These are phyloP conservation scores for Penicillium sp. DNA, from an alignment of 2,329 filamentous ascomycete genomes.

Conservation along the genomic window DNA sequence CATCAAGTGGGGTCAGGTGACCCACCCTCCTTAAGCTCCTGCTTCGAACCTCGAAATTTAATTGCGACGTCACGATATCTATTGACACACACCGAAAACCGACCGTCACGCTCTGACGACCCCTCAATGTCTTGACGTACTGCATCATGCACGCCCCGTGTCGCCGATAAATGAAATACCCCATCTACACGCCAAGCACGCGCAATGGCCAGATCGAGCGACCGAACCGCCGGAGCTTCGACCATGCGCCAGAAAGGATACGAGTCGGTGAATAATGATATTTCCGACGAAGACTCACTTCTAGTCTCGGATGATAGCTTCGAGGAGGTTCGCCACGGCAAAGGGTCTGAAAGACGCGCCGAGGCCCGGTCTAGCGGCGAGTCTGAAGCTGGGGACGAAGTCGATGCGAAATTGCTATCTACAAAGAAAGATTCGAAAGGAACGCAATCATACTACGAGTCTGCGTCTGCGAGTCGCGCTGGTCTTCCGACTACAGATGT, in stretches of 20 bases:
- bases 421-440: background rate
- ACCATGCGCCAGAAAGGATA: conserved; percentile 8
- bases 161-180: background rate
- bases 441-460: background rate
- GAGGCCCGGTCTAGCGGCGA: conserved; percentile 7
- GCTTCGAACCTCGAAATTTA: background rate
- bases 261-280: conserved; percentile 6
- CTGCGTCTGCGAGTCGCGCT: conserved; percentile 3
- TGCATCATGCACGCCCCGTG: conserved; percentile 1
- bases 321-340: background rate
- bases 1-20: background rate
- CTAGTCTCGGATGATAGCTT: background rate
- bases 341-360: background rate
- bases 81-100: background rate
- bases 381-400: conserved; percentile 6
- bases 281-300: background rate
- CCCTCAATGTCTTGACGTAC: background rate
- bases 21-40: background rate
- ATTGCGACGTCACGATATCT: background rate
- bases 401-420: conserved; percentile 16
- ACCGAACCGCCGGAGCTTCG: conserved; percentile 2
- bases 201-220: conserved; percentile 1
- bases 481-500: background rate
- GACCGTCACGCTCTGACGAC: background rate
- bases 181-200: conserved; percentile 3